These are phyloP conservation scores for Truncatella angustata DNA, from an alignment of 2,329 filamentous ascomycete genomes.

Conservation along the genomic window DNA sequence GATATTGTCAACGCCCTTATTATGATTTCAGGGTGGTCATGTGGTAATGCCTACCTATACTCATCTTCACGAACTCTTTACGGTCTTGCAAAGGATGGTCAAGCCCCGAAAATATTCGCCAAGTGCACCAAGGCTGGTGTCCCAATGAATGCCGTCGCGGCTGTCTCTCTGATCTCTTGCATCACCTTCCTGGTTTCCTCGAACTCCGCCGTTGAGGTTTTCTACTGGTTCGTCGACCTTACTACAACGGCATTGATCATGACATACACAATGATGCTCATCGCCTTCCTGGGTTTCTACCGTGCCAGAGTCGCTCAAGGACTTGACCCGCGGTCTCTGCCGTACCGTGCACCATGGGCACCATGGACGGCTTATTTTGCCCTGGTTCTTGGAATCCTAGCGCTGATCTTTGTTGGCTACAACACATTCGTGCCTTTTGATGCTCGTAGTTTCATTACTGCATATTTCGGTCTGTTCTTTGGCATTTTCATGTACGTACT, in stretches of 20 bases:
- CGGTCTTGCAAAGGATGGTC: constrained; percentile 28
- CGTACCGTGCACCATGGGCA: constrained; percentile 48
- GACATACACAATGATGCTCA: constrained; percentile 43
- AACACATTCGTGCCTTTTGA: constrained; percentile 52
- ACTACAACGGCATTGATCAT: constrained; percentile 39
- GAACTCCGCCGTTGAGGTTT: constrained; percentile 33
- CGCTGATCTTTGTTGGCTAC: constrained; percentile 57
- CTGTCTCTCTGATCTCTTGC: constrained; percentile 31
- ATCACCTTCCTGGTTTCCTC: constrained; percentile 38
- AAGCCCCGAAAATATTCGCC: constrained; percentile 36
- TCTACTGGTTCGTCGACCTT: constrained; percentile 41
- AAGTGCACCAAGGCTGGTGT: constrained; percentile 43
- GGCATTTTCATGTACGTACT: constrained; percentile 56
- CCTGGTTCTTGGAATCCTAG: constrained; percentile 42
- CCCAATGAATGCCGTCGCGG: constrained; percentile 34
- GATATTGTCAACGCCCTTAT: constrained; percentile 55
- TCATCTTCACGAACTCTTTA: constrained; percentile 18
- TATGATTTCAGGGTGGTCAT: constrained; percentile 22
- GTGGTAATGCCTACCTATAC: constrained; percentile 22
- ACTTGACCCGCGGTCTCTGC: constrained; percentile 44
- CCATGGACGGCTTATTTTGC: constrained; percentile 52
- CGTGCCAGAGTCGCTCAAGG: constrained; percentile 52
- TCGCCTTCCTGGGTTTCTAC: constrained; percentile 47
- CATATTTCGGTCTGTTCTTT: constrained; percentile 53
- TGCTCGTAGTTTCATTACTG: constrained; percentile 47